phyloP scores from a whole-genome alignment of 78 protist species.

The Guillardia theta region DNA sequence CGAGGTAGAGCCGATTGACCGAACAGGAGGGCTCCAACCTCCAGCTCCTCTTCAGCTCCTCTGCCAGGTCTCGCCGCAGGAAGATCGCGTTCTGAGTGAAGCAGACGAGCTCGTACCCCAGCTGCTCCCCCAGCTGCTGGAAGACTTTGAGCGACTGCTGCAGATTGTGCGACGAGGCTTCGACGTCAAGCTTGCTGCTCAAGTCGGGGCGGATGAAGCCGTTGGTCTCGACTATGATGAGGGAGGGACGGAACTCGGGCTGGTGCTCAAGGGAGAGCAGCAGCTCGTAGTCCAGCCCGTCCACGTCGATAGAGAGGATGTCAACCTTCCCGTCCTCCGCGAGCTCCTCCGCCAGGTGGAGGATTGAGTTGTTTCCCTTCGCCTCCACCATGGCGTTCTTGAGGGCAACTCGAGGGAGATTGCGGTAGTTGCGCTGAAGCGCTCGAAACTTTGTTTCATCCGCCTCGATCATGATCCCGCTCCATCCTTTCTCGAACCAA shows the following conservation, averaged over 20 bases:
- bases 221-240: neutral
- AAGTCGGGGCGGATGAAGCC: constrained; percentile 8
- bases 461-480: neutral
- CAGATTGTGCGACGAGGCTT: neutral
- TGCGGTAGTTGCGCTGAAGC: neutral
- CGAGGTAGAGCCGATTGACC: neutral
- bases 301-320: neutral
- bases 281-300: neutral
- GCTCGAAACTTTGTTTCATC: neutral
- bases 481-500: neutral
- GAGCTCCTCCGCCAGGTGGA: neutral
- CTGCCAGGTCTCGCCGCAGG: neutral
- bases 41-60: too few species aligned
- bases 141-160: neutral
- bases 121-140: neutral
- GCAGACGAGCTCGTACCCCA: neutral
- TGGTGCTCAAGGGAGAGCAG: neutral
- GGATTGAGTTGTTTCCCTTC: neutral
- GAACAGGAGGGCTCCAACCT: neutral
- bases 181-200: neutral
- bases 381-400: neutral
- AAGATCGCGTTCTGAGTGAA: constrained; percentile 2
- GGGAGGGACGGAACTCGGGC: neutral
- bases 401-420: neutral
- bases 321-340: neutral